Evolutionary conservation across 164 flowering plant genomes (phyloP).

Genomic region (Aristolochia californica): DNA sequence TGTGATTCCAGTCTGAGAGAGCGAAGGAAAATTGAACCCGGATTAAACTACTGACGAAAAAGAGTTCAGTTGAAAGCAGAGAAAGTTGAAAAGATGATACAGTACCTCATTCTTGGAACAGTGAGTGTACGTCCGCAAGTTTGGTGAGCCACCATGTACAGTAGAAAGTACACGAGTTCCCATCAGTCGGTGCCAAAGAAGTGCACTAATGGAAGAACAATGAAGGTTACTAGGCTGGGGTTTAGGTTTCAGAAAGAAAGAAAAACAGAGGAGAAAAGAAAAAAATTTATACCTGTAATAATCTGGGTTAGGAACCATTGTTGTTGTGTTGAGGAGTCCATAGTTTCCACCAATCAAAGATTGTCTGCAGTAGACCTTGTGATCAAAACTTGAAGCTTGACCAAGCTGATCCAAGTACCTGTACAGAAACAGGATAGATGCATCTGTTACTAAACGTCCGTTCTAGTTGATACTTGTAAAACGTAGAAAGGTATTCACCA

Average conservation of each 20-base stretch:
- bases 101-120: conserved; percentile 39
- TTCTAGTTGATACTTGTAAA: no score
- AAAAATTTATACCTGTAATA: conserved; percentile 59
- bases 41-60: not conserved
- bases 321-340: conserved; percentile 54
- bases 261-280: no score
- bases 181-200: conserved; percentile 72
- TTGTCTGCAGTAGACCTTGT: conserved; percentile 62
- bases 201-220: conserved; percentile 31
- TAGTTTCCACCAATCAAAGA: conserved; percentile 70
- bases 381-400: conserved; percentile 38
- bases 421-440: no score
- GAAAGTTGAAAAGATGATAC: no score
- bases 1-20: conserved; percentile 37
- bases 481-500: no score
- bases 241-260: not conserved
- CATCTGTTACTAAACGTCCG: no score
- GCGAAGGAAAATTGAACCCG: not conserved
- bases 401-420: conserved; percentile 78
- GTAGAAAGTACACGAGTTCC: conserved; percentile 39
- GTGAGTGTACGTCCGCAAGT: conserved; percentile 45
- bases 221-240: no score
- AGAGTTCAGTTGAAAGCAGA: no score
- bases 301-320: conserved; percentile 60
- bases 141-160: conserved; percentile 25